A percentile compares a stretch with the other conserved stretches of the same genome.
These are phyloP conservation scores for Penicillium paneum DNA, from an alignment of 2,329 filamentous ascomycete genomes.

Conservation along the genomic window DNA sequence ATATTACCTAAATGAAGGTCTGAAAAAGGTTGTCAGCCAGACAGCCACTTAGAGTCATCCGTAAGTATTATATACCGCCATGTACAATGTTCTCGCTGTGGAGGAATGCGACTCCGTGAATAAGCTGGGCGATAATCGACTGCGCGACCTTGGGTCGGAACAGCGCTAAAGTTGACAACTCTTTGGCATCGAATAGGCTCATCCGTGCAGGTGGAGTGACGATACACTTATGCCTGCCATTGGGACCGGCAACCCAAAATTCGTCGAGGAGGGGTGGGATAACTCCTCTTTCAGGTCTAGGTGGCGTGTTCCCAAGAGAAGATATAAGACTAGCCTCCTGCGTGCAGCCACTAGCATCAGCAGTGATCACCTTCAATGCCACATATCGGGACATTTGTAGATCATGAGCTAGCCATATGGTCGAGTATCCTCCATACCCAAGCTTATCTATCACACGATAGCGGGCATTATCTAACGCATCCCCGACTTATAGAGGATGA, in stretches of 20 bases:
- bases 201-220: slow-evolving; percentile 20
- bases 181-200: slow-evolving; percentile 22
- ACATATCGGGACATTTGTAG: slow-evolving; percentile 25
- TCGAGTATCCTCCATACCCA: slow-evolving; percentile 27
- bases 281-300: slow-evolving; percentile 9
- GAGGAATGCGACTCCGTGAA: slow-evolving; percentile 21
- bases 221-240: slow-evolving; percentile 24
- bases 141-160: slow-evolving; percentile 21
- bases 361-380: slow-evolving; percentile 35
- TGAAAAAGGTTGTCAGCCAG: slow-evolving; percentile 10
- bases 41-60: neutral
- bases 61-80: slow-evolving; percentile 17
- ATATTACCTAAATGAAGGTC: slow-evolving; percentile 28
- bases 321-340: slow-evolving; percentile 11
- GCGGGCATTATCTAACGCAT: slow-evolving; percentile 8
- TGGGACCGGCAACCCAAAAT: slow-evolving; percentile 21
- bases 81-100: slow-evolving; percentile 26
- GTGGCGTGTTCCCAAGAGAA: slow-evolving; percentile 4
- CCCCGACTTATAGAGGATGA: slow-evolving; percentile 11
- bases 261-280: slow-evolving; percentile 26
- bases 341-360: slow-evolving; percentile 17
- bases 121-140: slow-evolving; percentile 24
- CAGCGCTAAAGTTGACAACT: slow-evolving; percentile 18
- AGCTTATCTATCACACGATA: slow-evolving; percentile 18
- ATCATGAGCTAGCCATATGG: slow-evolving; percentile 36